Evolutionary conservation across 1,284 basidiomycete species (phyloP), one percentile per base, ranked within the genome.

Genomic region (Malassezia sp.): DNA sequence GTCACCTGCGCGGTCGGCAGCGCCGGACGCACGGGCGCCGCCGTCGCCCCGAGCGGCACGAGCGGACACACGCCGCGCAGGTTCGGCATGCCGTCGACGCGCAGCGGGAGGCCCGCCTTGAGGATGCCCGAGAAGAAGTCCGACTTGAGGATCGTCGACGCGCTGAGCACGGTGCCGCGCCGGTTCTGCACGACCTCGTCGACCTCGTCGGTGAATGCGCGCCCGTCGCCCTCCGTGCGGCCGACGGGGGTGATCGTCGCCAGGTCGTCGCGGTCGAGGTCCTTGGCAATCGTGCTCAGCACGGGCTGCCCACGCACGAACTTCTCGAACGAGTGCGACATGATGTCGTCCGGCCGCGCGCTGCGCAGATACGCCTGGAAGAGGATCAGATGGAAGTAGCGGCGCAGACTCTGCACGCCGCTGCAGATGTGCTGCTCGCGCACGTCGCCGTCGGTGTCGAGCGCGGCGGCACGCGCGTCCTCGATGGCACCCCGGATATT

Each of bases 301-400:
- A 97, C 93, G 79, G 67, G 51, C 17, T 61, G 67, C 12, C 59
- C 54, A 2, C 44, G 50, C 24, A 70, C 60, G 30, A 64, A 70
- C 2, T 54, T 50, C 32, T 65, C 57, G 49, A 65, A 70, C 34
- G 58, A 58, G 28, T 62, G 47, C 0, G 51, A 46, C 10, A 60
- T 48, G 29, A 54, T 45, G 38, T 42, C 29, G 30, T 89, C 85
- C 0, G 86, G 85, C 53, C 80, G 77, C 0, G 79, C 84, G 14
- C 86, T 85, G 59, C 85, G 83, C 22, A 97, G 76, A 69, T 93
- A 97, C 1, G 89, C 83, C 69, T 91, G 86, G 75, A 97, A 96
- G 24, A 93, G 78, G 52, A 96, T 82, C 17, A 97, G 77, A 68
- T 85, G 81, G 56, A 89, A 93, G 73, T 95, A 95, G 14, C 67